Base-by-base conservation (phyloP, 257 asterid species). In the Solanum tarijense region DNA sequence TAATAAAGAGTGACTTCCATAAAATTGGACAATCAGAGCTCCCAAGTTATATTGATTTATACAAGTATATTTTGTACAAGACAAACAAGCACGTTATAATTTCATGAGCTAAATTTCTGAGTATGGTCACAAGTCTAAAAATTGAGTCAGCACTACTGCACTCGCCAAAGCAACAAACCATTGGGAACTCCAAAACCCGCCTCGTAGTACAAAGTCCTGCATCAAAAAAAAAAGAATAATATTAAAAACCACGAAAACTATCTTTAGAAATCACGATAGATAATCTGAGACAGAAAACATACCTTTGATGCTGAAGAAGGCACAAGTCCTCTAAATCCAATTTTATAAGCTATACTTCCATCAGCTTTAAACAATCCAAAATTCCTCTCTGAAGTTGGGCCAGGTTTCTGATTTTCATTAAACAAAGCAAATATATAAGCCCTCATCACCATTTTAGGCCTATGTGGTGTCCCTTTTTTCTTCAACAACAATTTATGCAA, bases 301-400 rank as follows among this genome's bases (percentile, higher is more conserved):
- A 85, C 87, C 82, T 68, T 27, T 18, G 89, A 82, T 32, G 93
- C 93, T 3, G 97, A 92, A 84, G 94, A 92, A 23, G 95, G 91
- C 68, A 89, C 93, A 4, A 96, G 93, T 82, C 98, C 98, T 18
- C 91, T 94, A 65, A 95, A 95, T 58, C 98, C 98, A 83, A 96
- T 83, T 43, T 95, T 90, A 83, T 96, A 96, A 5, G 98, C 76
- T 74, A 87, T 85, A 75, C 98, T 94, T 35, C 98, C 98, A 86
- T 96, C 98, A 65, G 95, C 92, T 92, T 94, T 94, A 85, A 94
- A 96, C 92, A 96, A 84, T 29, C 98, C 98, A 66, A 94, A 94
- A 84, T 96, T 94, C 74, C 97, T 94, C 93, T 96, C 98, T 2
- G 98, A 95, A 29, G 96, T 94, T 3, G 98, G 98, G 1, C 98